Evolutionary conservation across 495 filamentous ascomycete species (phyloP), one percentile per base, ranked within the genome.

Genomic region (Penicillium lividum): DNA sequence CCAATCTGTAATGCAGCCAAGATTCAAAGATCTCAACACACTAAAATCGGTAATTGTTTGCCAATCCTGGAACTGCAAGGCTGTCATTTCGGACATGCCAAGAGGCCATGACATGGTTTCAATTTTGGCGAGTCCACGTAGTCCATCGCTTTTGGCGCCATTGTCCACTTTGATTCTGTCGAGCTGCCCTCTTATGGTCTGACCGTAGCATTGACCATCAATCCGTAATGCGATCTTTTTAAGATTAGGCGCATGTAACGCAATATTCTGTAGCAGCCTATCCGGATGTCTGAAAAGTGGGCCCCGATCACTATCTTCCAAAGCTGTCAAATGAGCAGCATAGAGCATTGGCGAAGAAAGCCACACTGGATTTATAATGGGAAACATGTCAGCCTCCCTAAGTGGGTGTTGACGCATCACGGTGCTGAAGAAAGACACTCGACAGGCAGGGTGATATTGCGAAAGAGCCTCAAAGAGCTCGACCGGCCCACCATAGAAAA

Each of bases 391-490:
- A 22, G 1, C 1, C 22, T 22, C 22, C 22, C 22, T 1, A 22
- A 22, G 22, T 22, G 22, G 22, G 2, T 22, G 22, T 22, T 2
- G 22, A 22, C 15, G 1, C 1, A 44, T 7, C 7, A 22, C 22
- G 2, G 22, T 22, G 40, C 2, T 44, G 40, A 44, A 44, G 40
- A 44, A 15, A 18, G 40, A 44, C 13, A 44, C 40, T 44, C 13
- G 40, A 44, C 40, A 44, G 16, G 40, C 16, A 18, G 40, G 13
- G 16, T 44, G 40, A 44, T 44, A 44, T 2, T 4, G 6, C 6
- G 40, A 44, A n/a, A 44, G 6, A 16, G 40, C 13, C 40, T 44
- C 40, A 44, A 44, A 44, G 40, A 44, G 40, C 40, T 44, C 40
- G 2, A 16, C 40, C 2, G 40, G 40, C 3, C 40, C 40, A 2